Evolutionary conservation across 768 basidiomycete genomes (phyloP), one percentile per base, ranked within the genome.

Genomic region (Glaciozyma martinii): DNA sequence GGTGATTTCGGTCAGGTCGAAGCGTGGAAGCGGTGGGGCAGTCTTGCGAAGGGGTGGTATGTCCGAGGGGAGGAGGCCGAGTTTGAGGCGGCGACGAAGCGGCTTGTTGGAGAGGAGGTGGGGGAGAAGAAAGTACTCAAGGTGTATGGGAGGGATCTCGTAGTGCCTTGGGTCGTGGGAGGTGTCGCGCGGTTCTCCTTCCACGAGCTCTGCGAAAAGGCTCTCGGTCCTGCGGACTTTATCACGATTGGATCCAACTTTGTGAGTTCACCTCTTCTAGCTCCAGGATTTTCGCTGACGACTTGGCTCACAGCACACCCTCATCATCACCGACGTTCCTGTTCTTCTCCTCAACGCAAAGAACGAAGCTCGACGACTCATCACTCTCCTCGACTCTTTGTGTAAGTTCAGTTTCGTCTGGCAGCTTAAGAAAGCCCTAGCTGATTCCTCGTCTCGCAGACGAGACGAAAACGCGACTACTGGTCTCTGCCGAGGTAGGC

Each of bases 311-410:
- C 53, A 70, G 68, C 77, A 79, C 63, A 81, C 80, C n/a, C 73
- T 83, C 61, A 77, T 80, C 62, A 77, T 84, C 49, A 78, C 80
- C 43, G 73, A 79, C 40, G 79, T 84, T n/a, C 83, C 83, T 0
- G 62, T 81, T 25, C 76, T 84, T 1, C 77, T 76, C 21, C 76
- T 84, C 9, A 79, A 80, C 9, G 76, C 78, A 40, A 85, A 84
- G 76, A 82, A 85, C 73, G 81, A 84, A 72, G 83, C 82, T 2
- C 75, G 84, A 16, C 77, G 83, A 5, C 80, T 84, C 71, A 85
- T 84, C 65, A 84, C 82, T 21, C 78, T 84, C 55, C 80, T 85
- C 30, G 84, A 85, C 70, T 83, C 84, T 0, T 75, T 84, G 1
- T 84, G 83, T 76, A 77, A 81, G 76, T 78, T 77, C 19, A 12